phyloP scores from a whole-genome alignment of 2,329 filamentous ascomycete species.

The Apiospora malaysiana region DNA sequence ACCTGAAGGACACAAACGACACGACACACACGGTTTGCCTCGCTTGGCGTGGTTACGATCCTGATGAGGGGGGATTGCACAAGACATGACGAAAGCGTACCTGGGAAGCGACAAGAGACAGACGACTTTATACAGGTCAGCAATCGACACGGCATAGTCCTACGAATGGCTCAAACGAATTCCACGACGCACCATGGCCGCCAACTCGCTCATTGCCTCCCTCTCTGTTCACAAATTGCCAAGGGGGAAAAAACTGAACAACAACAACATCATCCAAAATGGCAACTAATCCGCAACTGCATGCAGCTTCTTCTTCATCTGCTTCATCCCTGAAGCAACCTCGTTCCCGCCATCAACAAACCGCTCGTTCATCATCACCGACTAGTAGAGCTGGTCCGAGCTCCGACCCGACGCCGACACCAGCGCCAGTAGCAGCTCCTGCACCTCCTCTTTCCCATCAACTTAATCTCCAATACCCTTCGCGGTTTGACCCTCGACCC shows the following conservation, averaged over 20 bases:
- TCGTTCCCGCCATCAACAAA: constrained; percentile 13
- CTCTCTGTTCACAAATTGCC: neutral
- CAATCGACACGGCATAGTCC: constrained; percentile 4
- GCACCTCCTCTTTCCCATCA: constrained; percentile 15
- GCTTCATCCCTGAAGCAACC: constrained; percentile 14
- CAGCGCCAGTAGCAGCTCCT: constrained; percentile 10
- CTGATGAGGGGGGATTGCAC: constrained; percentile 13
- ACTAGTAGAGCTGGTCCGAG: constrained; percentile 29
- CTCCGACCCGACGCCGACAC: constrained; percentile 21
- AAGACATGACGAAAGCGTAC: neutral
- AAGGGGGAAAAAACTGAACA: neutral
- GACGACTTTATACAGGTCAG: neutral
- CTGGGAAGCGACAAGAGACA: constrained; percentile 7
- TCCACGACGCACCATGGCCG: neutral
- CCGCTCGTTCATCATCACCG: constrained; percentile 15
- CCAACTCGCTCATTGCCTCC: neutral
- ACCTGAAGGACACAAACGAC: constrained; percentile 19
- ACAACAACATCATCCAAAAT: neutral
- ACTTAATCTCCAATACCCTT: constrained; percentile 17
- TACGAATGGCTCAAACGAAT: neutral
- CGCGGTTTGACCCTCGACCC: constrained; percentile 19
- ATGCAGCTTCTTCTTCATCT: constrained; percentile 10
- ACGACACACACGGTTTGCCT: constrained; percentile 20
- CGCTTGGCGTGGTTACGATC: constrained; percentile 13
- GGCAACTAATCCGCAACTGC: constrained; percentile 2